Evolutionary conservation across 352 stramenopile species (phyloP).

Genomic region (Pythium brachiatum): DNA sequence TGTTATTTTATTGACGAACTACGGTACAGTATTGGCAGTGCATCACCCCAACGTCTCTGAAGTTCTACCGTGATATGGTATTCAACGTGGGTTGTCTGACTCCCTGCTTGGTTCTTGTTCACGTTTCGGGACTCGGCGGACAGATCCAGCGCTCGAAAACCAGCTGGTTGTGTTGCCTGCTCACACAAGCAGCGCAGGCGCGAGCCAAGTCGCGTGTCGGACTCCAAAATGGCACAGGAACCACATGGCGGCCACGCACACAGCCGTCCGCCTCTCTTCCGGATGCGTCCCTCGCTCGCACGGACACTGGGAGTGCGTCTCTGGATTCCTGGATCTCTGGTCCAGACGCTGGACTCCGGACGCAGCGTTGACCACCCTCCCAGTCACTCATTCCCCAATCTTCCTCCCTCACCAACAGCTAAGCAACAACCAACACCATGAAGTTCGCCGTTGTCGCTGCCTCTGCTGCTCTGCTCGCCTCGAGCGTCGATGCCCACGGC

Average conservation of each 20-base stretch:
- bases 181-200: background rate
- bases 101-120: background rate
- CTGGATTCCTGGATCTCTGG: background rate
- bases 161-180: background rate
- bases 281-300: background rate
- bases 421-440: slow-evolving; percentile 6
- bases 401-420: background rate
- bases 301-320: background rate
- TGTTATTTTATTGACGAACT: too few relatives aligned
- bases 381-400: slow-evolving; percentile 9
- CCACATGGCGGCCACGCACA: background rate
- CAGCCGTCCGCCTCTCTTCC: slow-evolving; percentile 1
- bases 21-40: too few relatives aligned
- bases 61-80: background rate
- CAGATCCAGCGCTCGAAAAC: slow-evolving; percentile 2
- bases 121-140: background rate
- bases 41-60: too few relatives aligned
- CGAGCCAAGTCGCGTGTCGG: background rate
- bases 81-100: background rate
- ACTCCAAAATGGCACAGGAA: background rate
- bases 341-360: background rate
- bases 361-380: background rate
- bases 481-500: slow-evolving; percentile 42
- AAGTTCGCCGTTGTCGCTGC: slow-evolving; percentile 14
- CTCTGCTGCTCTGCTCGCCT: slow-evolving; percentile 22